Evolutionary conservation across 495 filamentous ascomycete genomes (phyloP).

Genomic region (Aspergillus olivimuriae): DNA sequence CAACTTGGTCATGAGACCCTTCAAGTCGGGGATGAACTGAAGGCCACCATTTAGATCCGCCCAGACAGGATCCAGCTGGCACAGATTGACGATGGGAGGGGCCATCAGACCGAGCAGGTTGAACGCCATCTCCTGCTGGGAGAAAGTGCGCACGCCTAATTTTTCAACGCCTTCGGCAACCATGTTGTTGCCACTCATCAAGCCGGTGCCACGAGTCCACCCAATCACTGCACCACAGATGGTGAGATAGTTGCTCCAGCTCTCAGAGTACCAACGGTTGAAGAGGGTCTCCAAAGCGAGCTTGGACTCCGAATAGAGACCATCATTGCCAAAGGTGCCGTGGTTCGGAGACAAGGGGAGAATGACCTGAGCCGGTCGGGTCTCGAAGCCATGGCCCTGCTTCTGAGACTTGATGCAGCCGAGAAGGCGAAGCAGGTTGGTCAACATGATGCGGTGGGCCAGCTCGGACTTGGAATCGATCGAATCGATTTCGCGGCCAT

Average conservation of each 20-base stretch:
- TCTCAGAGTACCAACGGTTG: slow-evolving; percentile 97
- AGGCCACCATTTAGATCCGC: slow-evolving; percentile 96
- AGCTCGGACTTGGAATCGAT: slow-evolving; percentile 98
- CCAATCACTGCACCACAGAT: slow-evolving; percentile 98
- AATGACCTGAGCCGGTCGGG: slow-evolving; percentile 92
- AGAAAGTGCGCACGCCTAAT: slow-evolving; percentile 96
- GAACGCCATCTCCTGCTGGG: slow-evolving; percentile 99
- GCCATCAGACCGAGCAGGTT: slow-evolving; percentile 97
- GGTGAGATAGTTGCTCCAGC: slow-evolving; percentile 95
- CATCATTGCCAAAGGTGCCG: slow-evolving; percentile 96
- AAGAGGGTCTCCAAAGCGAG: slow-evolving; percentile 94
- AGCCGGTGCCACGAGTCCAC: slow-evolving; percentile 96
- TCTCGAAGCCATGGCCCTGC: slow-evolving; percentile 78
- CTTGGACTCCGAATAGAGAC: slow-evolving; percentile 97
- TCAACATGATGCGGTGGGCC: slow-evolving; percentile 98
- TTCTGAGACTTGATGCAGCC: slow-evolving; percentile 90
- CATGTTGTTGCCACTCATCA: slow-evolving; percentile 98
- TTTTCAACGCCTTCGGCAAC: slow-evolving; percentile 95
- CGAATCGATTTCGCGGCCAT: slow-evolving; percentile 93
- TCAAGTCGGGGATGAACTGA: slow-evolving; percentile 96
- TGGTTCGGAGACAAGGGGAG: slow-evolving; percentile 96
- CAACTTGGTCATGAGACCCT: slow-evolving; percentile 82
- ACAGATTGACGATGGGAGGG: slow-evolving; percentile 87
- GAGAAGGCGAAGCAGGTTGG: slow-evolving; percentile 86
- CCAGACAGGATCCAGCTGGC: slow-evolving; percentile 91